phyloP scores from a whole-genome alignment of 805 yeast species.

The Lipomyces starkeyi region DNA sequence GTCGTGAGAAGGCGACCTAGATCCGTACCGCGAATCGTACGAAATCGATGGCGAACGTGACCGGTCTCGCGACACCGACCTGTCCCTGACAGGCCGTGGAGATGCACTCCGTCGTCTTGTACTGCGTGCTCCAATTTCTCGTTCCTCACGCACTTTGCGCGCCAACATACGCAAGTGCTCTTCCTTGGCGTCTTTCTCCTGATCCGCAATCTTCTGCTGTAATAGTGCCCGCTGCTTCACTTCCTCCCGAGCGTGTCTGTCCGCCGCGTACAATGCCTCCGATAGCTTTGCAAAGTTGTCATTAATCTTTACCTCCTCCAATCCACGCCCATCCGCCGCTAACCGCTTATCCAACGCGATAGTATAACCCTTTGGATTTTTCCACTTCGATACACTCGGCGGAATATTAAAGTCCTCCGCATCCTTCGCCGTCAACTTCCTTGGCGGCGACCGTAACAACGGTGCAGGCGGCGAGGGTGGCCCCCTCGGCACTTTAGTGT shows the following conservation, averaged over 20 bases:
- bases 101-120: slow-evolving; percentile 25
- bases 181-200: slow-evolving; percentile 57
- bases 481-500: slow-evolving; percentile 67
- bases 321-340: slow-evolving; percentile 55
- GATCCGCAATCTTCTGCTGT: slow-evolving; percentile 57
- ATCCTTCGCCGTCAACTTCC: slow-evolving; percentile 68
- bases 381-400: slow-evolving; percentile 92
- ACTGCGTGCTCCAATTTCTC: slow-evolving; percentile 27
- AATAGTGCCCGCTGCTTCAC: slow-evolving; percentile 57
- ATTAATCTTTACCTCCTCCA: slow-evolving; percentile 52
- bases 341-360: slow-evolving; percentile 79
- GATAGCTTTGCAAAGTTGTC: slow-evolving; percentile 68
- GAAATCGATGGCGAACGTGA: slow-evolving; percentile 20
- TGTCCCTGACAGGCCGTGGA: slow-evolving; percentile 12
- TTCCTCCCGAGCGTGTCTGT: slow-evolving; percentile 62
- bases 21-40: slow-evolving; percentile 16
- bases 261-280: slow-evolving; percentile 75
- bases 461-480: slow-evolving; percentile 77
- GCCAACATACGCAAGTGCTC: slow-evolving; percentile 59
- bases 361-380: slow-evolving; percentile 88
- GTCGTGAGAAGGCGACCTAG: slow-evolving; percentile 19
- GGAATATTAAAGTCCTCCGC: slow-evolving; percentile 86
- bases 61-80: slow-evolving; percentile 12
- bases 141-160: slow-evolving; percentile 53
- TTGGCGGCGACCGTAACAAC: slow-evolving; percentile 57